Conservation (phyloP, 257 asterid species). For the Ehretia macrophylla region DNA sequence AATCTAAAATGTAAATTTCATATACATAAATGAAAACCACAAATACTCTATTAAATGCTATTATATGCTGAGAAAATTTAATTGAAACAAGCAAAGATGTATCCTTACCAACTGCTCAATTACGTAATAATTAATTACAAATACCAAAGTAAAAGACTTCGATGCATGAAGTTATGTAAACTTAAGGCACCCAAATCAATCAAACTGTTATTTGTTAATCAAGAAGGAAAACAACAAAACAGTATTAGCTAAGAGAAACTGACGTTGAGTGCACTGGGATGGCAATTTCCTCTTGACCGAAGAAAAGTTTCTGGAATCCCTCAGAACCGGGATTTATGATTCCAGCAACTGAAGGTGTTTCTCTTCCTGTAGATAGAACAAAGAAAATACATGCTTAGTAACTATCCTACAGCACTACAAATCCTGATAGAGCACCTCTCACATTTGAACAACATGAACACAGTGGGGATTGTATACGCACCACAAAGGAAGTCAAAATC, state of each 20-base stretch:
- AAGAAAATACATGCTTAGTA: conserved; percentile 12
- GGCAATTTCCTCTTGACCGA: conserved; percentile 97
- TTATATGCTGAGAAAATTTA: too few relatives aligned
- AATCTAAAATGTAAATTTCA: too few relatives aligned
- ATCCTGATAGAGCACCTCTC: background rate
- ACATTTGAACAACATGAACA: background rate
- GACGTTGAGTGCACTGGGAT: conserved; percentile 95
- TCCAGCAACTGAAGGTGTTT: conserved; percentile 99
- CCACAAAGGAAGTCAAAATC: conserved; percentile 99
- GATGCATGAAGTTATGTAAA: too few relatives aligned
- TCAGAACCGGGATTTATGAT: conserved; percentile 97
- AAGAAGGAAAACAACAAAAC: background rate
- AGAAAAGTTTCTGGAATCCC: conserved; percentile 97
- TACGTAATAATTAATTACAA: too few relatives aligned
- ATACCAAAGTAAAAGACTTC: too few relatives aligned
- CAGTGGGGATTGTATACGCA: conserved; percentile 20
- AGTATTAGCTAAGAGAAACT: conserved; percentile 16
- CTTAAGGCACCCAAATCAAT: too few relatives aligned
- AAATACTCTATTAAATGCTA: too few relatives aligned
- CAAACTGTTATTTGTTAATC: too few relatives aligned
- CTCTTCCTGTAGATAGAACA: conserved; percentile 64
- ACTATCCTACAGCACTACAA: conserved; percentile 2
- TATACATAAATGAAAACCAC: too few relatives aligned
- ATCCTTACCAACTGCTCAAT: too few relatives aligned
- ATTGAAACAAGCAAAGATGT: too few relatives aligned